These are phyloP conservation scores for Tulasnella sp. DNA, from an alignment of 768 basidiomycete genomes.

Conservation along the genomic window DNA sequence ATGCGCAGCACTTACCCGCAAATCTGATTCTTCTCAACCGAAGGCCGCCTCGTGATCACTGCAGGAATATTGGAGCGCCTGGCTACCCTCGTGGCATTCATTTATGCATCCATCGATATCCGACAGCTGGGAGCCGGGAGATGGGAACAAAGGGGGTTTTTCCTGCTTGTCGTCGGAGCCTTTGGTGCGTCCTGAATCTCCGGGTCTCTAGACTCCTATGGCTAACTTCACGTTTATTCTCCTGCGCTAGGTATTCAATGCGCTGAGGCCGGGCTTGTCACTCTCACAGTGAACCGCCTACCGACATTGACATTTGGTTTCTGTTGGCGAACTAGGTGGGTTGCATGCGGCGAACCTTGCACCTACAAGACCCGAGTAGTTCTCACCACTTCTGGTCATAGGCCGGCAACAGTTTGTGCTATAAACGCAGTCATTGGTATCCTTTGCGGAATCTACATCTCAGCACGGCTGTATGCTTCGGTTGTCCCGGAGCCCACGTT, in stretches of 20 bases:
- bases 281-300: not conserved
- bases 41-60: not conserved
- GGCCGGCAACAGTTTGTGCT: not conserved
- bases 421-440: not conserved
- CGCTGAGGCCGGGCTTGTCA: not conserved
- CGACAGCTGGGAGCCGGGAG: not conserved
- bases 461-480: not conserved
- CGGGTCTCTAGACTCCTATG: not conserved
- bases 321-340: conserved; percentile 8
- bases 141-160: conserved; percentile 10
- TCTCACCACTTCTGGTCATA: not conserved
- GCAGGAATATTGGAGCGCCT: not conserved
- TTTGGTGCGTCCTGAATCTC: not conserved
- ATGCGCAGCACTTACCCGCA: no score
- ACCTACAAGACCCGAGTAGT: not conserved
- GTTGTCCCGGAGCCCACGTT: not conserved
- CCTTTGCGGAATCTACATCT: conserved; percentile 1
- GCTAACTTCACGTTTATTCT: not conserved
- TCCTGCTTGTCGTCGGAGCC: not conserved
- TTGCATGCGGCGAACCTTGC: not conserved
- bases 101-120: not conserved
- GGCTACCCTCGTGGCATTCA: not conserved
- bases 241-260: not conserved
- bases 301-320: not conserved
- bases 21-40: not conserved